Conservation (phyloP, 352 stramenopile genomes). For the Blastocystis sp. region DNA sequence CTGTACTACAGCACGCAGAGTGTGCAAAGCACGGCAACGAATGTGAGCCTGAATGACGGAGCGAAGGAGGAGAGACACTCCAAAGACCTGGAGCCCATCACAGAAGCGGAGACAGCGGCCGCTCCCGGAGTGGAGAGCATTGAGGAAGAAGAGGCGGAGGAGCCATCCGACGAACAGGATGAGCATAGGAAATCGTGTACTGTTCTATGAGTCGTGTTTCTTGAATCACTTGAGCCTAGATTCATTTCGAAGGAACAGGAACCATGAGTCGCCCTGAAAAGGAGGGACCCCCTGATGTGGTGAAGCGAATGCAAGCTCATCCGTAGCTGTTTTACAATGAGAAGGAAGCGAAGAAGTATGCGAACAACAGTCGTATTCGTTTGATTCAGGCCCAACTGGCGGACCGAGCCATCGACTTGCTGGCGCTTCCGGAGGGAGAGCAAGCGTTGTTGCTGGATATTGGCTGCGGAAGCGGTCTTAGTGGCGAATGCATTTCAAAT, state of each 20-base stretch:
- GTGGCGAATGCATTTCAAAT: constrained; percentile 78
- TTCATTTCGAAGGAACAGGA: neutral
- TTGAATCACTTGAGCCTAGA: neutral
- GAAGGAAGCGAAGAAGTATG: constrained; percentile 86
- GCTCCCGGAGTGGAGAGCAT: neutral
- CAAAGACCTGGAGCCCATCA: too few species aligned
- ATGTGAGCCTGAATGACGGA: too few species aligned
- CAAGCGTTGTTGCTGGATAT: constrained; percentile 90
- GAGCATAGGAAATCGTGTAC: neutral
- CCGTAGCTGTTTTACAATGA: constrained; percentile 85
- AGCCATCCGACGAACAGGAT: neutral
- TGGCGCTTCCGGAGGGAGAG: constrained; percentile 84
- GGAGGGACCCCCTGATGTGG: constrained; percentile 39
- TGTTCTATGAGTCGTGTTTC: neutral
- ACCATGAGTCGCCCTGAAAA: constrained; percentile 33
- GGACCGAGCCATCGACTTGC: constrained; percentile 90
- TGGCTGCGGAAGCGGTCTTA: constrained; percentile 91
- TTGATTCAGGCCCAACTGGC: constrained; percentile 91
- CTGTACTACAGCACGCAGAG: neutral
- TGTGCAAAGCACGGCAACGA: neutral
- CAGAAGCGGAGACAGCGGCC: too few species aligned
- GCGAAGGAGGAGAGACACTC: too few species aligned
- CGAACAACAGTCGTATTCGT: constrained; percentile 85
- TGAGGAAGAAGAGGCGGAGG: neutral
- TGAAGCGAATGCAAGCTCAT: neutral